phyloP scores from a whole-genome alignment of 306 rosid species.

The Malus fusca region DNA sequence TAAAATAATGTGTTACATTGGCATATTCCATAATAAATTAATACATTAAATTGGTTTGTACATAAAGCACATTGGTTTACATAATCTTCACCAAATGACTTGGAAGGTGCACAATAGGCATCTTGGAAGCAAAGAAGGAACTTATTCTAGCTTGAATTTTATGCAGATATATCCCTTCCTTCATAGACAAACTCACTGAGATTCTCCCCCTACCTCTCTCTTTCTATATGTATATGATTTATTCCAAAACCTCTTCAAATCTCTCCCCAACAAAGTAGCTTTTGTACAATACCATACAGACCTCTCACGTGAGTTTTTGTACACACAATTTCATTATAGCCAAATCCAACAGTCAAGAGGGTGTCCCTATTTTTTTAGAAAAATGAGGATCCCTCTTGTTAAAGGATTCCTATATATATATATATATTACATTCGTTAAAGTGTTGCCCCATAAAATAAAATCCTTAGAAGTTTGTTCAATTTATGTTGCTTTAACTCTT shows the following conservation, averaged over 20 bases:
- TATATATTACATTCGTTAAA: too few species aligned
- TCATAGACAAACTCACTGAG: slow-evolving; percentile 1
- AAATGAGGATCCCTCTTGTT: too few species aligned
- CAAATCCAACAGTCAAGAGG: too few species aligned
- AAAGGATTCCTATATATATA: too few species aligned
- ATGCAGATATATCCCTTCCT: slow-evolving; percentile 44
- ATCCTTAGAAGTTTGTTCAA: background rate
- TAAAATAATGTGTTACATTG: background rate
- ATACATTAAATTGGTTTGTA: background rate
- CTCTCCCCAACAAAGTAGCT: background rate
- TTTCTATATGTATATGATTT: background rate
- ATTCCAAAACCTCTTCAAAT: background rate
- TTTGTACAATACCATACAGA: background rate
- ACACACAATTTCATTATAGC: too few species aligned
- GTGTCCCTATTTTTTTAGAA: too few species aligned
- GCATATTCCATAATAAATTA: background rate
- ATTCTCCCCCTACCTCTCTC: slow-evolving; percentile 11
- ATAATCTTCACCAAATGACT: background rate
- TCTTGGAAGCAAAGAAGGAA: slow-evolving; percentile 47
- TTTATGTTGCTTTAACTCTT: background rate
- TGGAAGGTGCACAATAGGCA: slow-evolving; percentile 12
- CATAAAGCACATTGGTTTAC: background rate
- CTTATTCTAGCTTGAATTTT: slow-evolving; percentile 36
- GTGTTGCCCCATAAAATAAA: too few species aligned
- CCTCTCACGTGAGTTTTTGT: background rate